Evolutionary conservation across 2,329 filamentous ascomycete species (phyloP).

Genomic region (Xylaria digitata): DNA sequence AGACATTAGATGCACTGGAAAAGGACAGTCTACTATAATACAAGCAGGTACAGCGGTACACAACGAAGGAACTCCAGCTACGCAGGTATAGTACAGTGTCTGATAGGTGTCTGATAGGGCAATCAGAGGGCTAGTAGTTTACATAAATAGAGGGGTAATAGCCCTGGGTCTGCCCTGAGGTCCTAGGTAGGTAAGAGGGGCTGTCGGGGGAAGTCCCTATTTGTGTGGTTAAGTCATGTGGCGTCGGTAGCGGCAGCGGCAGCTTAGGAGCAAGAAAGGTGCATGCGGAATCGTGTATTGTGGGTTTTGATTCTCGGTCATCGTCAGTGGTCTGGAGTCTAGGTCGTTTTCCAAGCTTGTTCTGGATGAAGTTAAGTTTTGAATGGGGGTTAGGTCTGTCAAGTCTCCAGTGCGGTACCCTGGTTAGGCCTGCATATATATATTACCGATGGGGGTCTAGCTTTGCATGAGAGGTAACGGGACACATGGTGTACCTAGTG

Average conservation of each 20-base stretch:
- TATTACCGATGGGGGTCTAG: constrained; percentile 25
- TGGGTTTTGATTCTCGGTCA: constrained; percentile 15
- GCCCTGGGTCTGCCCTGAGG: too few relatives aligned
- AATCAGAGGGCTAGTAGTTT: constrained; percentile 21
- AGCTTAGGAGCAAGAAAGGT: constrained; percentile 20
- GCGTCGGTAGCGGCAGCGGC: constrained; percentile 14
- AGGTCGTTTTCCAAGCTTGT: not conserved
- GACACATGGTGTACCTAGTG: too few relatives aligned
- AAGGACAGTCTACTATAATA: constrained; percentile 31
- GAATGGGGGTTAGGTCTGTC: too few relatives aligned
- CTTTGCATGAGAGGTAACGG: constrained; percentile 7
- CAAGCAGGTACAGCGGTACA: constrained; percentile 24
- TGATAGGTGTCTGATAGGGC: constrained; percentile 24
- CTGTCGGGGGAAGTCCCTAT: constrained; percentile 28
- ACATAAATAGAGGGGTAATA: constrained; percentile 37
- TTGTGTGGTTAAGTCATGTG: constrained; percentile 26
- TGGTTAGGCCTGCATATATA: constrained; percentile 5
- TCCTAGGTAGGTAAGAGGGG: constrained; percentile 27
- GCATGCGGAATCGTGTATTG: constrained; percentile 23
- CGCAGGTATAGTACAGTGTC: constrained; percentile 28
- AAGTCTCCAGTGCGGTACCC: too few relatives aligned
- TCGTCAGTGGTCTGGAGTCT: constrained; percentile 11
- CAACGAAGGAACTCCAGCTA: constrained; percentile 18
- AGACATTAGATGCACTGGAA: constrained; percentile 44
- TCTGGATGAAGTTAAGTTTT: too few relatives aligned